Conservation (phyloP, 805 yeast genomes). For the Torulaspora indica region DNA sequence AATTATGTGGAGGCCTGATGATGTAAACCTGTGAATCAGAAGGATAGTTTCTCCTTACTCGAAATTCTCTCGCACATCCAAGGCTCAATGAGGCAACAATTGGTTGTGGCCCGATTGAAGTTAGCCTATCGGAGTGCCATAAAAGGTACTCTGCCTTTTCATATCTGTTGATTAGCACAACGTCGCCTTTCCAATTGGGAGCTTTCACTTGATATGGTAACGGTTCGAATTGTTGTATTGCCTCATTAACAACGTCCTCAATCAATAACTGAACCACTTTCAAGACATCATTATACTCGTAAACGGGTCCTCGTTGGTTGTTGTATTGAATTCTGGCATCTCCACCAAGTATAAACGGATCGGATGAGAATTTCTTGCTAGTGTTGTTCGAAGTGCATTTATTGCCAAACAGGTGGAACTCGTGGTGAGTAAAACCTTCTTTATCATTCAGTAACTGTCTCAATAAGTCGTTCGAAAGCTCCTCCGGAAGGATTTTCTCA, state of each 20-base stretch:
- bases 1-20: slow-evolving; percentile 62
- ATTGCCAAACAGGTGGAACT: slow-evolving; percentile 61
- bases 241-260: slow-evolving; percentile 40
- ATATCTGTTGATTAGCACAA: slow-evolving; percentile 55
- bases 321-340: slow-evolving; percentile 27
- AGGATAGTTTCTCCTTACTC: slow-evolving; percentile 45
- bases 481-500: slow-evolving; percentile 48
- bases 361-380: slow-evolving; percentile 37
- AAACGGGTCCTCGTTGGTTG: slow-evolving; percentile 37
- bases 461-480: slow-evolving; percentile 45
- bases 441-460: slow-evolving; percentile 40
- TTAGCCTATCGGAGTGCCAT: slow-evolving; percentile 73
- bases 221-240: slow-evolving; percentile 33
- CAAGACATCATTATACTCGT: slow-evolving; percentile 41
- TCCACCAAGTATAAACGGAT: slow-evolving; percentile 12
- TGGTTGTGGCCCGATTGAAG: slow-evolving; percentile 68
- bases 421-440: slow-evolving; percentile 38
- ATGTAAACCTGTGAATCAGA: slow-evolving; percentile 27
- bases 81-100: slow-evolving; percentile 61
- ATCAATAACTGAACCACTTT: slow-evolving; percentile 38
- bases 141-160: slow-evolving; percentile 52
- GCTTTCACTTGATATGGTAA: slow-evolving; percentile 39
- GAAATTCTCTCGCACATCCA: slow-evolving; percentile 66
- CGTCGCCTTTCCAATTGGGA: slow-evolving; percentile 47
- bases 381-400: slow-evolving; percentile 56